Evolutionary conservation across 305 asterid genomes (phyloP).

Genomic region (Coffea humblotiana): DNA sequence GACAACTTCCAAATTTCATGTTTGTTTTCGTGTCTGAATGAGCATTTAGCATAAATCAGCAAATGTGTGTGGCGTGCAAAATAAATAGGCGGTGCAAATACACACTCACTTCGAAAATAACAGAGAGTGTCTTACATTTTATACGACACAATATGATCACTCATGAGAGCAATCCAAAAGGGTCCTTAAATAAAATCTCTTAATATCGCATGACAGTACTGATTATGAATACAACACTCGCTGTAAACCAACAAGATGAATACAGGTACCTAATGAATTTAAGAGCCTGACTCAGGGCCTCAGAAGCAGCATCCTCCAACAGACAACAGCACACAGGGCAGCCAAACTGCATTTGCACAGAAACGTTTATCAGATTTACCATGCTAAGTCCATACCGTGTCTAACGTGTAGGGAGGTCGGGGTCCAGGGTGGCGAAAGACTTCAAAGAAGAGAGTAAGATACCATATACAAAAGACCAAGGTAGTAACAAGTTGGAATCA

Average conservation of each 20-base stretch:
- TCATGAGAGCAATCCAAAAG: background rate
- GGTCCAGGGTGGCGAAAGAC: too few species aligned
- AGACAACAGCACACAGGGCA: constrained; percentile 40
- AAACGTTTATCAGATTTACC: background rate
- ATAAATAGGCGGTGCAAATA: background rate
- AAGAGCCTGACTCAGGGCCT: background rate
- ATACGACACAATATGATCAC: background rate
- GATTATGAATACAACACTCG: background rate
- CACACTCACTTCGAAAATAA: too few species aligned
- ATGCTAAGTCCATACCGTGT: background rate
- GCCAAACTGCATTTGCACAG: constrained; percentile 32
- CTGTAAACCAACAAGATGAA: background rate
- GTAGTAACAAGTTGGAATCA: background rate
- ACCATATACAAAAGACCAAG: background rate
- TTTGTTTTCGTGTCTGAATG: too few species aligned
- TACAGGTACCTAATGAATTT: background rate
- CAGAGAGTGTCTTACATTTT: background rate
- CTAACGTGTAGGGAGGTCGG: too few species aligned
- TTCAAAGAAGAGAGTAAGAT: background rate
- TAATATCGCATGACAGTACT: background rate
- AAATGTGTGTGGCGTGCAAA: background rate
- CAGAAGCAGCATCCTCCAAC: constrained; percentile 37
- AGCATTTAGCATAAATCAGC: background rate
- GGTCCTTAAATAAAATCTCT: background rate
- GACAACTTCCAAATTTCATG: too few species aligned